These are phyloP conservation scores for Gautieria morchelliformis DNA, from an alignment of 768 basidiomycete genomes.

Conservation along the genomic window DNA sequence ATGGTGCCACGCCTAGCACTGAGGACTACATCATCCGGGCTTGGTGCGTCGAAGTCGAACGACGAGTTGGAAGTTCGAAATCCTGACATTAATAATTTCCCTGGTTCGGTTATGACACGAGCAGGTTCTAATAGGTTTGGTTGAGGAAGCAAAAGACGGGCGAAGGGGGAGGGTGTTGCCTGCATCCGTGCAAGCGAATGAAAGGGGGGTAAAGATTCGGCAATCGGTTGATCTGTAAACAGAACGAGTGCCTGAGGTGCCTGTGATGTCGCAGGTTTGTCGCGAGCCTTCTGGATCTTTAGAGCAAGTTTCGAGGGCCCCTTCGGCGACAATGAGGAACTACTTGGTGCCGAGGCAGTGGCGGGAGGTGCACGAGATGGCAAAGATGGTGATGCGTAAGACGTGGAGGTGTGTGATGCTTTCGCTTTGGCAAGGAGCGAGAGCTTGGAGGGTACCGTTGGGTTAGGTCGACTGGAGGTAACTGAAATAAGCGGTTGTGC, in stretches of 20 bases:
- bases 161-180: constrained; percentile 16
- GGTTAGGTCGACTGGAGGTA: constrained; percentile 20
- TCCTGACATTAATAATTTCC: not conserved
- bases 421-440: constrained; percentile 64
- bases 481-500: constrained; percentile 9
- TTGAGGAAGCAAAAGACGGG: not conserved
- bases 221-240: not conserved
- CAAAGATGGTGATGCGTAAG: constrained; percentile 25
- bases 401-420: constrained; percentile 18
- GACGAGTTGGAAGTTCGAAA: constrained; percentile 1
- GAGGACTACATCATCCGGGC: constrained; percentile 85
- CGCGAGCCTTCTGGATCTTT: constrained; percentile 56
- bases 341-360: constrained; percentile 26
- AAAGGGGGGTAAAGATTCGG: constrained; percentile 13
- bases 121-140: not conserved
- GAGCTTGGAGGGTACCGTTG: constrained; percentile 51
- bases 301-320: constrained; percentile 60
- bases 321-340: constrained; percentile 3
- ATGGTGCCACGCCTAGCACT: constrained; percentile 72
- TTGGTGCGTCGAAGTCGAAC: constrained; percentile 73
- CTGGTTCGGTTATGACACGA: not conserved
- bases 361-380: constrained; percentile 59
- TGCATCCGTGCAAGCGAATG: constrained; percentile 25
- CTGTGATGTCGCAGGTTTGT: constrained; percentile 24
- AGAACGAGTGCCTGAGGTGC: not conserved